Conservation (phyloP, 2,329 filamentous ascomycete species). For the Aureobasidium vineae region DNA sequence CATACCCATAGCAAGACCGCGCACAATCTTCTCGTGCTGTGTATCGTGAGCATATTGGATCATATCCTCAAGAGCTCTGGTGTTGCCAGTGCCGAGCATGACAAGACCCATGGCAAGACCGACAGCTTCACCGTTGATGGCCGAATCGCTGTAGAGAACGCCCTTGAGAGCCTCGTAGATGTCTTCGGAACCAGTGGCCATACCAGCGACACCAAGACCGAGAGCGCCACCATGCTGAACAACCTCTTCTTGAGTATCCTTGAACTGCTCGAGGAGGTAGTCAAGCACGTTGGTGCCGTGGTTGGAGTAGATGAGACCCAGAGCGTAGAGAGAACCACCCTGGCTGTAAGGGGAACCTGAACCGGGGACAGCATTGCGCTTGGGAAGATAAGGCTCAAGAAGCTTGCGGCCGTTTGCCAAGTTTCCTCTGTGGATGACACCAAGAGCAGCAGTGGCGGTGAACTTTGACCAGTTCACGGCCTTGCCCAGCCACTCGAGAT, state of each 20-base stretch:
- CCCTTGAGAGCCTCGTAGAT: slow-evolving; percentile 89
- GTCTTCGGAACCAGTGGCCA: slow-evolving; percentile 88
- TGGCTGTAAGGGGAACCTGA: slow-evolving; percentile 92
- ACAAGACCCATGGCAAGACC: slow-evolving; percentile 95
- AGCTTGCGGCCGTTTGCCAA: slow-evolving; percentile 90
- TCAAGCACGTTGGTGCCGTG: slow-evolving; percentile 87
- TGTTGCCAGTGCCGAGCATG: slow-evolving; percentile 97
- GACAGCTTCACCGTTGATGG: slow-evolving; percentile 94
- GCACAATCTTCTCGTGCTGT: slow-evolving; percentile 97
- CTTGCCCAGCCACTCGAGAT: slow-evolving; percentile 96
- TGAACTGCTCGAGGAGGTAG: slow-evolving; percentile 74
- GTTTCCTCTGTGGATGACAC: slow-evolving; percentile 96
- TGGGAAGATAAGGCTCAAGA: slow-evolving; percentile 89
- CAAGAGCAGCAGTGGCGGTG: slow-evolving; percentile 90
- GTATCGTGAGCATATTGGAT: slow-evolving; percentile 97
- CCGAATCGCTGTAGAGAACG: slow-evolving; percentile 89
- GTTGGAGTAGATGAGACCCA: slow-evolving; percentile 95
- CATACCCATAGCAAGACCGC: slow-evolving; percentile 93
- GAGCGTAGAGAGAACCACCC: slow-evolving; percentile 91
- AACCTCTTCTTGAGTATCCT: slow-evolving; percentile 78
- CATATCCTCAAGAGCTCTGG: slow-evolving; percentile 92
- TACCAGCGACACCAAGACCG: slow-evolving; percentile 92
- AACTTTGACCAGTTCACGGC: slow-evolving; percentile 99
- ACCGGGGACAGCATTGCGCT: slow-evolving; percentile 64
- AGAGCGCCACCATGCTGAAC: slow-evolving; percentile 96